Conservation (phyloP, 306 rosid genomes). For the Senna siamea region DNA sequence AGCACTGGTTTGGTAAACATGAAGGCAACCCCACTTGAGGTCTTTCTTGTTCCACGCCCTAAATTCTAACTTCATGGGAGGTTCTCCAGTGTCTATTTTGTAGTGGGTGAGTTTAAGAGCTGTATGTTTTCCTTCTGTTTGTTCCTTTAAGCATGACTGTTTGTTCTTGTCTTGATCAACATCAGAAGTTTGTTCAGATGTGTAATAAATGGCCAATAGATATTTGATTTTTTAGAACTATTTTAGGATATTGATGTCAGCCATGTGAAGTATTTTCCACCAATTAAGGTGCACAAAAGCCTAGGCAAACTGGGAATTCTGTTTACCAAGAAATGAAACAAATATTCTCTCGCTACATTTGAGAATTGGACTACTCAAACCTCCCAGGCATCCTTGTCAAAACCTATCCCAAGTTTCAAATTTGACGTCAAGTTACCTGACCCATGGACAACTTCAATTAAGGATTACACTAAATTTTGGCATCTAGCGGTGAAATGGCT, state of each 20-base stretch:
- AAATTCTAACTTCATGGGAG: not conserved
- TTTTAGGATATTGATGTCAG: not conserved
- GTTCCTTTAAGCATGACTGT: not conserved
- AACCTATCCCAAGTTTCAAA: no score
- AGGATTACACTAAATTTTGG: not conserved
- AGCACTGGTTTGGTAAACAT: constrained; percentile 31
- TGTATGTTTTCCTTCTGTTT: not conserved
- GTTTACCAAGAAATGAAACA: not conserved
- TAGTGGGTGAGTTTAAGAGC: not conserved
- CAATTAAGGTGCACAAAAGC: not conserved
- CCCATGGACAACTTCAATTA: not conserved
- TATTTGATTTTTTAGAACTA: not conserved
- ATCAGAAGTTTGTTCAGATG: not conserved
- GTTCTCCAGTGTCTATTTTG: not conserved
- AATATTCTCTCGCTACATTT: not conserved
- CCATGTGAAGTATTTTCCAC: not conserved
- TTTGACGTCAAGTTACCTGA: not conserved
- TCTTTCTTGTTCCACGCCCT: constrained; percentile 30
- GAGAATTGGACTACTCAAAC: not conserved
- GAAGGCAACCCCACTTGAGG: constrained; percentile 43
- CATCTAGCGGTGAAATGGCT: not conserved
- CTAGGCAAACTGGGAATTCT: not conserved
- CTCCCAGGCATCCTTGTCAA: no score
- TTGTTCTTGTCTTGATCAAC: not conserved
- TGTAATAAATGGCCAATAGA: not conserved